Evolutionary conservation across 148 eudicot species (phyloP).

Genomic region (Selenicereus undatus): DNA sequence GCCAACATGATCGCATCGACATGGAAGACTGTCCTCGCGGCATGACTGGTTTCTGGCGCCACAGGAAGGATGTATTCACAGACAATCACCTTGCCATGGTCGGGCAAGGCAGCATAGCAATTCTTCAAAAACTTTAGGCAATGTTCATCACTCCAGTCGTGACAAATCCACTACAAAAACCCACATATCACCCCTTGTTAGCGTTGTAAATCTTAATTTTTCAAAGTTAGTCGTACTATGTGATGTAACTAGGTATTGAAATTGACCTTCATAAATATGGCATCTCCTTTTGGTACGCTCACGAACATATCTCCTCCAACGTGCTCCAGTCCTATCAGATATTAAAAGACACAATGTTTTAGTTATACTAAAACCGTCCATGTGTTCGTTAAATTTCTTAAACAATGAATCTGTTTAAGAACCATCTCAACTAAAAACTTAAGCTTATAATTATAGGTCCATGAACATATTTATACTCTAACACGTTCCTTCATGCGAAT

Average conservation of each 20-base stretch:
- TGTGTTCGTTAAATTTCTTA: not conserved
- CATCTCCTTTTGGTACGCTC: constrained; percentile 80
- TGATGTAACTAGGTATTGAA: not conserved
- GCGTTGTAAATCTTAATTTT: not conserved
- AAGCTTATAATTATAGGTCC: too few species aligned
- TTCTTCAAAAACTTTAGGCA: constrained; percentile 72
- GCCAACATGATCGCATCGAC: constrained; percentile 80
- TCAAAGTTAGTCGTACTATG: not conserved
- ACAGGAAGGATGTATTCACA: constrained; percentile 76
- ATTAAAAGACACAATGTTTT: not conserved
- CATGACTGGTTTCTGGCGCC: constrained; percentile 49
- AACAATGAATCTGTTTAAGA: too few species aligned
- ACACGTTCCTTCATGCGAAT: too few species aligned
- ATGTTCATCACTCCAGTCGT: constrained; percentile 90
- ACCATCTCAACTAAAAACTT: too few species aligned
- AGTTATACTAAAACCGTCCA: not conserved
- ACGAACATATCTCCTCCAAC: constrained; percentile 95
- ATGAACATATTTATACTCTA: too few species aligned
- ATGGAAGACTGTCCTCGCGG: constrained; percentile 59
- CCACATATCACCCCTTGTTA: too few species aligned
- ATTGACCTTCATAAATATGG: constrained; percentile 85
- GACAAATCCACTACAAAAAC: constrained; percentile 70
- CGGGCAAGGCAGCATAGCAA: constrained; percentile 65
- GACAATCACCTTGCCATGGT: constrained; percentile 75
- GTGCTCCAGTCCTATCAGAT: constrained; percentile 61